Evolutionary conservation across 495 filamentous ascomycete species (phyloP), one percentile per base, ranked within the genome.

Genomic region (Penicillium alfredii): DNA sequence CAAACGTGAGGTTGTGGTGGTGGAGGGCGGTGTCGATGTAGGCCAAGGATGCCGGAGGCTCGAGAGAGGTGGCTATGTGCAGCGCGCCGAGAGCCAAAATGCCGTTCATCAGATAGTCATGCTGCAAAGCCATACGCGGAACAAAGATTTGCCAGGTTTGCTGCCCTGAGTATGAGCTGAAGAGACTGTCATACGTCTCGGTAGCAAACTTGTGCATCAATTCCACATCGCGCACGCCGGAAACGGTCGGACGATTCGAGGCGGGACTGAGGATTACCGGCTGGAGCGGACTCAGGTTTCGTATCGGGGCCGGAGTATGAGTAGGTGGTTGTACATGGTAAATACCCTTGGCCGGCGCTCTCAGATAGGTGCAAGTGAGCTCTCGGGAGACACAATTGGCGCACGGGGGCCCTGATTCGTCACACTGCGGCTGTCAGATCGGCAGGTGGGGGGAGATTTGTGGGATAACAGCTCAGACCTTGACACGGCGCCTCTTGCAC

Each of bases 401-500:
- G 40, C 67, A 71, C 16, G 63, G 66, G 10, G 67, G 64, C 10
- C 62, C 62, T 47, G 53, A 47, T 47, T 71, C 64, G 40, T 69
- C 65, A 43, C 66, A 72, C 68, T 72, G 31, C 15, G 28, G 12
- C 17, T 13, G 44, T 56, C 23, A 51, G 49, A 44, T 18, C 14
- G 11, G 17, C 19, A 18, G 8, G 8, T 12, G 15, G 13, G 13
- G 18, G 20, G 19, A 7, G 13, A 8, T 8, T 11, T n/a, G 4
- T 4, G 24, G 9, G 23, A 5, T 15, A 6, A 14, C 10, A 0
- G 9, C 7, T 38, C 55, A 38, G 35, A 72, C 74, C 66, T 74
- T 75, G 49, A 77, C 71, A 29, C 73, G 71, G 15, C 76, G 56
- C 36, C 64, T 63, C 51, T 78, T 78, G 52, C 76, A 80, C 43